Evolutionary conservation across 176 grass and related monocot species (phyloP).

Genomic region (Triticum turgidum): DNA sequence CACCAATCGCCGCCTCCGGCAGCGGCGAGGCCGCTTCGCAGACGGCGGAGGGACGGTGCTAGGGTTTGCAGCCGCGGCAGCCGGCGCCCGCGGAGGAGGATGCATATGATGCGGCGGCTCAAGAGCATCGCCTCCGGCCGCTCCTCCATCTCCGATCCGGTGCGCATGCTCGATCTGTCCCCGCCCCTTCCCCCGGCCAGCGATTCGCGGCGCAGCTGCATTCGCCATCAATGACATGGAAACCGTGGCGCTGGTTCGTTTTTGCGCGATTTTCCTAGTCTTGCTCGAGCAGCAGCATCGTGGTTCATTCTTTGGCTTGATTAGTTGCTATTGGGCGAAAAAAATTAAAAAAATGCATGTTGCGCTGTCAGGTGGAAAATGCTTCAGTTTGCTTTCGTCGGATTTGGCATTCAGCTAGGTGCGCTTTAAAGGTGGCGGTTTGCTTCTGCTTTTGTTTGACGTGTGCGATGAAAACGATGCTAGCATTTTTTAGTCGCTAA

Average conservation of each 20-base stretch:
- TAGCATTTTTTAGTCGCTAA: slow-evolving; percentile 4
- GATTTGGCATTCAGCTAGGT: slow-evolving; percentile 31
- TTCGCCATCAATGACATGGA: slow-evolving; percentile 8
- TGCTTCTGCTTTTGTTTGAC: slow-evolving; percentile 32
- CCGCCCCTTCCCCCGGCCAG: background rate
- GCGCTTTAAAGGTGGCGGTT: slow-evolving; percentile 28
- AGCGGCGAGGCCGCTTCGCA: slow-evolving; percentile 20
- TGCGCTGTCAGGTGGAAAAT: slow-evolving; percentile 25
- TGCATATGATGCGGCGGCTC: slow-evolving; percentile 97
- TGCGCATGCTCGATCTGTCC: slow-evolving; percentile 35
- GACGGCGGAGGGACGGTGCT: slow-evolving; percentile 34
- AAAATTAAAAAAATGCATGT: background rate
- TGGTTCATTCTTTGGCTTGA: slow-evolving; percentile 22
- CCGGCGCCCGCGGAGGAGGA: slow-evolving; percentile 43
- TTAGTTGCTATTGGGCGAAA: background rate
- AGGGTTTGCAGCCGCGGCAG: slow-evolving; percentile 43
- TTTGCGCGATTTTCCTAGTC: background rate
- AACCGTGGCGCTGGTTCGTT: background rate
- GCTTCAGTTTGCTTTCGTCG: slow-evolving; percentile 20
- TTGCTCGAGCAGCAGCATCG: slow-evolving; percentile 1
- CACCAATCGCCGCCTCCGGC: slow-evolving; percentile 32
- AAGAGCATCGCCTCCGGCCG: slow-evolving; percentile 96
- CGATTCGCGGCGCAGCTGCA: slow-evolving; percentile 26
- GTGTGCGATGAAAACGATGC: background rate
- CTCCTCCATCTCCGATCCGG: slow-evolving; percentile 86